Evolutionary conservation across 768 basidiomycete genomes (phyloP).

Genomic region (Termitomyces sp.): DNA sequence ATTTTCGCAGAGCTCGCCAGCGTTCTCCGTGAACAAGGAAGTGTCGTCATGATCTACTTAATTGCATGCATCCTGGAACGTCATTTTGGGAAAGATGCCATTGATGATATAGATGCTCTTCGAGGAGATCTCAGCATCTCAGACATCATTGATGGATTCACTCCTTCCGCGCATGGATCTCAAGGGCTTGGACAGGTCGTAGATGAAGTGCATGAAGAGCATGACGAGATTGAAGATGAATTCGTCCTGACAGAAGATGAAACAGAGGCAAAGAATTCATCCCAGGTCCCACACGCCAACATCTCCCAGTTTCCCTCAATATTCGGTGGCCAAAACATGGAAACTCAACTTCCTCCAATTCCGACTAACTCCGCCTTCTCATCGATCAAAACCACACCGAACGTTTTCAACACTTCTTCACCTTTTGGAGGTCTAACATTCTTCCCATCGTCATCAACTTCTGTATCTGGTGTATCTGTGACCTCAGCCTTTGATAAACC

Average conservation of each 20-base stretch:
- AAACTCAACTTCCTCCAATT: slow-evolving; percentile 11
- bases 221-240: slow-evolving; percentile 15
- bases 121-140: slow-evolving; percentile 48
- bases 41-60: slow-evolving; percentile 73
- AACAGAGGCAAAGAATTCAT: slow-evolving; percentile 5
- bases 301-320: slow-evolving; percentile 1
- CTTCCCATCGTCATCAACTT: slow-evolving; percentile 11
- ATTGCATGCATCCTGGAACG: slow-evolving; percentile 85
- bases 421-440: slow-evolving; percentile 27
- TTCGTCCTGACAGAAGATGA: slow-evolving; percentile 16
- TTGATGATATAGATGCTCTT: slow-evolving; percentile 68
- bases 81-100: slow-evolving; percentile 77
- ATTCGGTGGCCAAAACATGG: slow-evolving; percentile 1
- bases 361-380: slow-evolving; percentile 32
- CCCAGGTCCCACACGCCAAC: not conserved
- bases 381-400: slow-evolving; percentile 29
- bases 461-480: slow-evolving; percentile 11
- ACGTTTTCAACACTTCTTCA: slow-evolving; percentile 28
- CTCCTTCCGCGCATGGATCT: slow-evolving; percentile 17
- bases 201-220: slow-evolving; percentile 15
- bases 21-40: slow-evolving; percentile 61
- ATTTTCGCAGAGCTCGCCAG: slow-evolving; percentile 60
- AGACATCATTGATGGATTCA: slow-evolving; percentile 66
- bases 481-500: slow-evolving; percentile 14
- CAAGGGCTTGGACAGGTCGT: slow-evolving; percentile 18